Conservation (phyloP, 176 grass and related monocot species). For the Thalia dealbata region DNA sequence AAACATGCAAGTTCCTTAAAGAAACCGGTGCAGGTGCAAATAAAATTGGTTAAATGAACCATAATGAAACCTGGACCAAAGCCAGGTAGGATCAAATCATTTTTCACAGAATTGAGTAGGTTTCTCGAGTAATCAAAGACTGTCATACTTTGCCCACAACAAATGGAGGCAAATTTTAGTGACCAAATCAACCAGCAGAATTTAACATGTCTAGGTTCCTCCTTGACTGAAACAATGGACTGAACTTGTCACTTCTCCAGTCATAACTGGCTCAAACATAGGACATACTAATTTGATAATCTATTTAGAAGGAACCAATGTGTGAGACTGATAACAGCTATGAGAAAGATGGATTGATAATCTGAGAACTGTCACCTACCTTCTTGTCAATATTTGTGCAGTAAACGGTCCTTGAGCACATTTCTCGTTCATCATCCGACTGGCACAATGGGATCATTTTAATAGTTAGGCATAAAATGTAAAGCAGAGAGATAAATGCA, state of each 20-base stretch:
- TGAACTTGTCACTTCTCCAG: not conserved
- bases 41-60: not conserved
- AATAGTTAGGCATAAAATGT: not conserved
- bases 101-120: not conserved
- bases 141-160: no score
- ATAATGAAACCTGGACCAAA: not conserved
- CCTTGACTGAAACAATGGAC: not conserved
- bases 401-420: constrained; percentile 97
- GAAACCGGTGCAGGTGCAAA: not conserved
- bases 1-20: not conserved
- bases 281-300: not conserved
- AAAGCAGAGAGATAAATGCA: not conserved
- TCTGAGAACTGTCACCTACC: constrained; percentile 28
- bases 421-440: constrained; percentile 97
- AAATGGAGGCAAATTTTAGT: no score
- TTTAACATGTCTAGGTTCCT: not conserved
- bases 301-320: not conserved
- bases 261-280: not conserved
- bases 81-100: not conserved
- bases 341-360: not conserved
- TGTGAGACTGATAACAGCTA: not conserved
- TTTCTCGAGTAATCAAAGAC: not conserved
- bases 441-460: constrained; percentile 16
- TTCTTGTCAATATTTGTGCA: constrained; percentile 99
- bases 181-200: not conserved